phyloP scores from a whole-genome alignment of 2,329 filamentous ascomycete genomes.

The Calycina herbarum region DNA sequence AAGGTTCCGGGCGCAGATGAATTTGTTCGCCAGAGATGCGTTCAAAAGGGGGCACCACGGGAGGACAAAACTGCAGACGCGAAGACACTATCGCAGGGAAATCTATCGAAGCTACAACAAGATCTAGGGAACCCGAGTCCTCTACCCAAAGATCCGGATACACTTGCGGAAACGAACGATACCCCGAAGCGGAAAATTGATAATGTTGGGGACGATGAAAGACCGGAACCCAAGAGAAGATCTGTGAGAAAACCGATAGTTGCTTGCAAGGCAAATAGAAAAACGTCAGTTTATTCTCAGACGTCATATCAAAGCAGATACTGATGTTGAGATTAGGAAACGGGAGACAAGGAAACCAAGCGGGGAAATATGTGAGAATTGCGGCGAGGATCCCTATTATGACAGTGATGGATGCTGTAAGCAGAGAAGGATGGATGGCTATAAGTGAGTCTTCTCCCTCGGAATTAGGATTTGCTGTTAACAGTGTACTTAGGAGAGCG shows the following conservation, averaged over 20 bases:
- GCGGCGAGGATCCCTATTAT: background rate
- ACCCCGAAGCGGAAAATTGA: background rate
- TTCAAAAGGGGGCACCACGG: background rate
- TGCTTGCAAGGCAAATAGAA: background rate
- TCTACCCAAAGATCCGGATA: background rate
- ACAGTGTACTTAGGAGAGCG: background rate
- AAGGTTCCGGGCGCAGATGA: background rate
- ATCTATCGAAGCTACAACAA: constrained; percentile 1
- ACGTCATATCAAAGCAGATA: too few species aligned
- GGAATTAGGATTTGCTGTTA: background rate
- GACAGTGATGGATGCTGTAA: background rate
- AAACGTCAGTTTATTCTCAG: background rate
- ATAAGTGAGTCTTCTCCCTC: background rate
- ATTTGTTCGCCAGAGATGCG: constrained; percentile 1
- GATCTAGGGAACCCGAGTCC: background rate
- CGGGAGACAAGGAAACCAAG: background rate
- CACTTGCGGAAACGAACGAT: background rate
- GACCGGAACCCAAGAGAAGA: background rate
- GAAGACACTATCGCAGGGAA: background rate
- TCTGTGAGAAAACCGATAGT: background rate
- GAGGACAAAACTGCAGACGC: background rate
- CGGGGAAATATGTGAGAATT: background rate
- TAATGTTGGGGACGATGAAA: background rate
- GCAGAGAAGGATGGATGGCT: background rate
- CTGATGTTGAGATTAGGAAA: too few species aligned